phyloP scores from a whole-genome alignment of 164 flowering plant species.

The Vitis riparia region DNA sequence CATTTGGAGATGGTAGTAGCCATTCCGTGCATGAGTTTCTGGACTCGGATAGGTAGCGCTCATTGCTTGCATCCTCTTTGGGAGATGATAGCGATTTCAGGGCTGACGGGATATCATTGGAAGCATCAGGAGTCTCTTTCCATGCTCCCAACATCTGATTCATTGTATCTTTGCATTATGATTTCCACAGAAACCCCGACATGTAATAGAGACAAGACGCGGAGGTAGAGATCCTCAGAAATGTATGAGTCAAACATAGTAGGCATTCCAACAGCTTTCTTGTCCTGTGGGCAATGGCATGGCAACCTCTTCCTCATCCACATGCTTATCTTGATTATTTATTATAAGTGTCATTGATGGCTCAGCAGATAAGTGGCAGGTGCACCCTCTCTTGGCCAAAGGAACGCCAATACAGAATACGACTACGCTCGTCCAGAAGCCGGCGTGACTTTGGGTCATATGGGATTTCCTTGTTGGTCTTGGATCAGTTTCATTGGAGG shows the following conservation, averaged over 20 bases:
- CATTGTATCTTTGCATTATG: constrained; percentile 92
- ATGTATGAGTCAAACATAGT: constrained; percentile 95
- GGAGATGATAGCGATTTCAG: too few species aligned
- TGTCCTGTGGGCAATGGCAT: constrained; percentile 96
- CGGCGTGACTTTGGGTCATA: too few species aligned
- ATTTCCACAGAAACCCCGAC: constrained; percentile 95
- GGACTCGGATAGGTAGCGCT: too few species aligned
- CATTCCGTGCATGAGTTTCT: too few species aligned
- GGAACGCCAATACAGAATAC: constrained; percentile 78
- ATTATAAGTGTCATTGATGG: constrained; percentile 89
- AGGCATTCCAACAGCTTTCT: constrained; percentile 81
- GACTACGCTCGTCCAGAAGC: too few species aligned
- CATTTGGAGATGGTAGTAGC: too few species aligned
- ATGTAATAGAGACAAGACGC: constrained; percentile 73
- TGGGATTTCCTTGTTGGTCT: too few species aligned
- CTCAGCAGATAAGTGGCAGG: constrained; percentile 89
- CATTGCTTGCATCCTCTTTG: too few species aligned
- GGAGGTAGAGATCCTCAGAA: constrained; percentile 90
- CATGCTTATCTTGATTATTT: constrained; percentile 86
- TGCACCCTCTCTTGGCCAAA: constrained; percentile 99
- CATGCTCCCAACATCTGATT: constrained; percentile 29
- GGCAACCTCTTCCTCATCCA: constrained; percentile 82
- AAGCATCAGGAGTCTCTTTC: too few species aligned
- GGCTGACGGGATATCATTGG: too few species aligned
- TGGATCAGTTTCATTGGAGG: too few species aligned